Evolutionary conservation across 371 early-diverging fungal species (phyloP).

Genomic region (Mortierella polycephala): DNA sequence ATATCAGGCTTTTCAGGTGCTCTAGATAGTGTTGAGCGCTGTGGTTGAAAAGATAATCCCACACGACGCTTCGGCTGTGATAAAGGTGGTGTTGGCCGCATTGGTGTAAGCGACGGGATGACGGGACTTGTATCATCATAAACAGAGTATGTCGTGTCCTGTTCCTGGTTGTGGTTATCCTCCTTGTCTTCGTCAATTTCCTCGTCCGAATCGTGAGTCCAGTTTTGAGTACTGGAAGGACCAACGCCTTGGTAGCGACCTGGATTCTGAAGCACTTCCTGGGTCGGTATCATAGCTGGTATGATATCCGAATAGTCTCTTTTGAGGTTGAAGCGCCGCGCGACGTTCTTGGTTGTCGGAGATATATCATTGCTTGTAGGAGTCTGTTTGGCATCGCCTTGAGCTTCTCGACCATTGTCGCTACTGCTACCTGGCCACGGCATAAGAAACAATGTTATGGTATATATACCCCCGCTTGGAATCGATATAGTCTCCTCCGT

Average conservation of each 20-base stretch:
- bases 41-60: background rate
- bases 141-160: background rate
- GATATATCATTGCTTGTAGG: background rate
- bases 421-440: background rate
- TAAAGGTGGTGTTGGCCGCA: background rate
- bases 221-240: background rate
- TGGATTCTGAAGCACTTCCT: slow-evolving; percentile 18
- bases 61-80: background rate
- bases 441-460: no score
- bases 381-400: background rate
- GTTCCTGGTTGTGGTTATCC: background rate
- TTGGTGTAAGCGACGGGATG: background rate
- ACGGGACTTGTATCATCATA: slow-evolving; percentile 5
- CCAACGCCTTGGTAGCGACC: slow-evolving; percentile 2
- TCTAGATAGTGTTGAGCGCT: background rate
- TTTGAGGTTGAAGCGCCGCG: background rate
- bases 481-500: no score
- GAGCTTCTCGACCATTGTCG: background rate
- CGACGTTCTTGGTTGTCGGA: background rate
- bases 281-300: slow-evolving; percentile 21
- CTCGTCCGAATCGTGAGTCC: background rate
- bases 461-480: no score
- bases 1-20: background rate
- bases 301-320: slow-evolving; percentile 20
- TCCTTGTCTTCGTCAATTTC: background rate